Evolutionary conservation across 441 rosid genomes (phyloP).

Genomic region (Euphorbia celastroides): DNA sequence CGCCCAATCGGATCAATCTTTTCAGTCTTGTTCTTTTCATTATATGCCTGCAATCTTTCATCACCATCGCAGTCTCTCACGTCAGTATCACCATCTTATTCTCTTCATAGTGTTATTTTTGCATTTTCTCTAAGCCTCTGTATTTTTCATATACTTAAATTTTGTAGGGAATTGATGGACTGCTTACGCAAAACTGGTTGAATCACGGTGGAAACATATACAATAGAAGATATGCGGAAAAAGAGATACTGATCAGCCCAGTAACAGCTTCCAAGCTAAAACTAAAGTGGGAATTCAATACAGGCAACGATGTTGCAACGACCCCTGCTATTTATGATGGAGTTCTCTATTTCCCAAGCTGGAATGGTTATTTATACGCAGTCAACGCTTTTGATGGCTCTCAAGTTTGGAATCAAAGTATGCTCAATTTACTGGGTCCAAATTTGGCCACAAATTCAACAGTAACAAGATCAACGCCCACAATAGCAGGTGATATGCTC

Average conservation of each 20-base stretch:
- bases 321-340: conserved; percentile 34
- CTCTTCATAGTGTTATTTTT: background rate
- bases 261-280: conserved; percentile 22
- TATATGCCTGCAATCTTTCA: background rate
- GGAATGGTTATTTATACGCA: conserved; percentile 40
- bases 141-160: background rate
- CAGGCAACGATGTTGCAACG: conserved; percentile 33
- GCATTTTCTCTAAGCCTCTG: background rate
- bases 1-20: background rate
- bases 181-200: conserved; percentile 27
- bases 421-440: conserved; percentile 24
- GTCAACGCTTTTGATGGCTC: conserved; percentile 30
- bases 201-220: conserved; percentile 35
- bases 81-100: background rate
- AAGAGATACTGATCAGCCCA: conserved; percentile 27
- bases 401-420: conserved; percentile 31
- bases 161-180: background rate
- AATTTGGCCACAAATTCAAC: conserved; percentile 26
- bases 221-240: conserved; percentile 31
- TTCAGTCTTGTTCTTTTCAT: background rate
- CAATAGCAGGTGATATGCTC: conserved; percentile 31
- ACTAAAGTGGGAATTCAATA: conserved; percentile 33
- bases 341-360: conserved; percentile 36
- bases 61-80: background rate
- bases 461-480: conserved; percentile 25